Conservation (phyloP, 148 eudicot genomes). For the Suaeda aralocaspica region DNA sequence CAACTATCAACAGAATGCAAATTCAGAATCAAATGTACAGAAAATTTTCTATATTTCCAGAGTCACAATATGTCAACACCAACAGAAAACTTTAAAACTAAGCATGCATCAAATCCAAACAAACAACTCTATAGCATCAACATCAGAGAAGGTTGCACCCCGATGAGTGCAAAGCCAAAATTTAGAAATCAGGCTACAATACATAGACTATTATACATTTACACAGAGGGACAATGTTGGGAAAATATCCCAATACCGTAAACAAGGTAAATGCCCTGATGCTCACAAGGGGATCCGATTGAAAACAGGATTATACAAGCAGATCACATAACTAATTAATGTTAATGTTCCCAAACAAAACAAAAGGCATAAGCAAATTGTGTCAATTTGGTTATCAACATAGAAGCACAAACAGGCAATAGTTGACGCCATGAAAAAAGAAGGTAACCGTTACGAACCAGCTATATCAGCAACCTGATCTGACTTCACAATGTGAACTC, state of each 20-base stretch:
- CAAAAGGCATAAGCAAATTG: neutral
- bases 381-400: neutral
- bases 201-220: neutral
- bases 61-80: neutral
- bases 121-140: neutral
- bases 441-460: conserved; percentile 39
- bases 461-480: conserved; percentile 70
- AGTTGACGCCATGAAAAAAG: neutral
- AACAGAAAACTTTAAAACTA: neutral
- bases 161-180: neutral
- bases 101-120: neutral
- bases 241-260: neutral
- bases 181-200: neutral
- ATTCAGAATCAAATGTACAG: neutral
- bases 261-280: neutral
- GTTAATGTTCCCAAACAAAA: neutral
- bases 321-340: neutral
- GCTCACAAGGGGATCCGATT: neutral
- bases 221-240: neutral
- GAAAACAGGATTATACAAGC: neutral
- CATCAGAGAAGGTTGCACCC: neutral
- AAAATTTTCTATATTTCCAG: neutral
- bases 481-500: conserved; percentile 86
- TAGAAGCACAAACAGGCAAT: neutral
- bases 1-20: conserved; percentile 1